phyloP scores from a whole-genome alignment of 2,329 filamentous ascomycete genomes.

The Incumbomyces lentus region DNA sequence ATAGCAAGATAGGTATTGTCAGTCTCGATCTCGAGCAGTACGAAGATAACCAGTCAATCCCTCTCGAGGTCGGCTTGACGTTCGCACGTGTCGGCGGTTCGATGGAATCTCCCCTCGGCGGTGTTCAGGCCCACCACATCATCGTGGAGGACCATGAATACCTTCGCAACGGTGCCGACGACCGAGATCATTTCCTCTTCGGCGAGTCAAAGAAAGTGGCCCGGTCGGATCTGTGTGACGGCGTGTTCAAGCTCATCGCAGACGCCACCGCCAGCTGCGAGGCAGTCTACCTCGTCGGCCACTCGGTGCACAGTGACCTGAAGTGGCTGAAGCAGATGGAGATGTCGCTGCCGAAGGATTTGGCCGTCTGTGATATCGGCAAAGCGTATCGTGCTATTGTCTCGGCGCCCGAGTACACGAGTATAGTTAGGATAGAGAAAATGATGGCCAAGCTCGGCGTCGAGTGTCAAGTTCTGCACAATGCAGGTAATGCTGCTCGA shows the following conservation, averaged over 20 bases:
- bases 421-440: neutral
- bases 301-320: neutral
- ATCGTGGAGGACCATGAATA: constrained; percentile 9
- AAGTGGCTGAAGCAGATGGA: neutral
- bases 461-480: constrained; percentile 50
- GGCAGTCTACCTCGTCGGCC: neutral
- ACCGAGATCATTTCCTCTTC: neutral
- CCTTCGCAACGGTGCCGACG: neutral
- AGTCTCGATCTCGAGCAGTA: neutral
- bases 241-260: neutral
- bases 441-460: neutral
- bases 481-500: constrained; percentile 72
- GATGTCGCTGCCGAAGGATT: neutral
- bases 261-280: neutral
- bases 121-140: neutral
- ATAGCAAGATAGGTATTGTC: neutral
- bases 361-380: neutral
- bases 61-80: constrained; percentile 12
- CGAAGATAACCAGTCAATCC: neutral
- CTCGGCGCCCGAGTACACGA: neutral
- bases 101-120: constrained; percentile 1
- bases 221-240: neutral
- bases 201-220: neutral
- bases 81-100: constrained; percentile 3
- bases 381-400: neutral